These are phyloP conservation scores for Aleurites moluccanus DNA, from an alignment of 441 rosid species.

Conservation along the genomic window DNA sequence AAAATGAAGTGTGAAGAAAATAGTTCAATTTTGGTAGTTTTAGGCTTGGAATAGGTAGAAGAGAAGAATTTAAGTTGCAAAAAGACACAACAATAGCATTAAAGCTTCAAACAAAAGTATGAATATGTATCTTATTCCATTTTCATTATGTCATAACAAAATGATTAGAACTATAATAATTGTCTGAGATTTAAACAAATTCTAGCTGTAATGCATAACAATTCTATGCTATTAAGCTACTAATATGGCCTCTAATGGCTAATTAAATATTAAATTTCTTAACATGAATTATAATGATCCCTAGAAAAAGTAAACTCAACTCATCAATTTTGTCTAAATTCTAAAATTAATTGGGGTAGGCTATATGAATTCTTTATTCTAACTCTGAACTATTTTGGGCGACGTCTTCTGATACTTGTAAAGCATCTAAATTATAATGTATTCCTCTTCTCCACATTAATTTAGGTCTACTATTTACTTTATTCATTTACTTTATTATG, in stretches of 20 bases:
- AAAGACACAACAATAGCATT: not conserved
- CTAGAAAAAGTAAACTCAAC: not conserved
- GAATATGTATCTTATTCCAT: not conserved
- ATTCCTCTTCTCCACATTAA: no score
- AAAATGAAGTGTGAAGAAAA: not conserved
- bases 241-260: not conserved
- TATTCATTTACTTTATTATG: no score
- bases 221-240: not conserved
- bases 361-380: no score
- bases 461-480: no score
- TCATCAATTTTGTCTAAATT: no score
- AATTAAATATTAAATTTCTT: not conserved
- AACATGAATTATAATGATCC: not conserved
- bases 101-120: not conserved
- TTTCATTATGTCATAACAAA: not conserved
- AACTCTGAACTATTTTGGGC: no score
- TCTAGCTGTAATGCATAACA: not conserved
- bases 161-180: not conserved
- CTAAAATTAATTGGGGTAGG: no score
- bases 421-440: no score
- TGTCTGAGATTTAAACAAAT: not conserved
- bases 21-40: not conserved
- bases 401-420: no score
- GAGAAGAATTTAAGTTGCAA: not conserved
- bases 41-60: not conserved